Evolutionary conservation across 495 filamentous ascomycete species (phyloP).

Genomic region (Lasiosphaeria ovina): DNA sequence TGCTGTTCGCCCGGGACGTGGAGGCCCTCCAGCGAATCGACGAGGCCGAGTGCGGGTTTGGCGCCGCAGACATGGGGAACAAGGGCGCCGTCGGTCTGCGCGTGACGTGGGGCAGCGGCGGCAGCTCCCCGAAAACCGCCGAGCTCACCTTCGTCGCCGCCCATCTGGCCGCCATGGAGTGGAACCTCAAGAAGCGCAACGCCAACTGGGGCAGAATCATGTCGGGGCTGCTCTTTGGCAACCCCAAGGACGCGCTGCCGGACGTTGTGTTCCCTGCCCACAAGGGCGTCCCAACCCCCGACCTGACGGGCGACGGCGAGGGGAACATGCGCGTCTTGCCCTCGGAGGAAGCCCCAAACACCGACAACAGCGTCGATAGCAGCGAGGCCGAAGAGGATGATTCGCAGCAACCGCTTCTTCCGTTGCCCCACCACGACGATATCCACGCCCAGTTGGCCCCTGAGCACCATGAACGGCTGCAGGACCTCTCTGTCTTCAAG

Average conservation of each 20-base stretch:
- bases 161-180: slow-evolving; percentile 87
- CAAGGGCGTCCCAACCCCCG: slow-evolving; percentile 13
- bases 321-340: background rate
- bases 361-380: slow-evolving; percentile 11
- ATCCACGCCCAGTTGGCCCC: slow-evolving; percentile 7
- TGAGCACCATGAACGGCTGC: slow-evolving; percentile 25
- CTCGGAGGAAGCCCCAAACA: background rate
- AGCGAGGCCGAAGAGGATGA: slow-evolving; percentile 32
- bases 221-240: slow-evolving; percentile 70
- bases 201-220: slow-evolving; percentile 82
- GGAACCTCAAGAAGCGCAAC: slow-evolving; percentile 67
- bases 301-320: slow-evolving; percentile 20
- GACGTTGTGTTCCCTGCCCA: slow-evolving; percentile 17
- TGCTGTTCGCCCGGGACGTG: slow-evolving; percentile 70
- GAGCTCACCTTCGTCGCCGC: slow-evolving; percentile 81
- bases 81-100: slow-evolving; percentile 87
- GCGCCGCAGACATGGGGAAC: slow-evolving; percentile 83
- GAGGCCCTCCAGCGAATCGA: slow-evolving; percentile 58
- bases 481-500: slow-evolving; percentile 60
- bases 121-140: slow-evolving; percentile 36
- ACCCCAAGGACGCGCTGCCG: slow-evolving; percentile 34
- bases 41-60: slow-evolving; percentile 75
- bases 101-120: slow-evolving; percentile 46
- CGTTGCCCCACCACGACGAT: slow-evolving; percentile 8
- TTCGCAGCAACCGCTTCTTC: slow-evolving; percentile 15